phyloP scores from a whole-genome alignment of 345 rosid species.

The Toxicodendron radicans region DNA sequence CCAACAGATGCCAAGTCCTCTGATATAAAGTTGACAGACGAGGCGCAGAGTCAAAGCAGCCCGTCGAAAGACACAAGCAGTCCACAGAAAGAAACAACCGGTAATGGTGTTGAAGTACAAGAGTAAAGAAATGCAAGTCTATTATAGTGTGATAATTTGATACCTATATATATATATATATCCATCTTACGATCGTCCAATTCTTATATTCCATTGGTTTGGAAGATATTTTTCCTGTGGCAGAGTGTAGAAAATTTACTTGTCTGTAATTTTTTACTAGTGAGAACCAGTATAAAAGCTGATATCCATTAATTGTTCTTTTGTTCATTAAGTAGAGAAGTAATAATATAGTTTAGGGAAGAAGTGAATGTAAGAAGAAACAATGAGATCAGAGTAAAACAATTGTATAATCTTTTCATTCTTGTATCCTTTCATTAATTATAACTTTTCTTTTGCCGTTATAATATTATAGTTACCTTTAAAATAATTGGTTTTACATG shows the following conservation, averaged over 20 bases:
- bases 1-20: constrained; percentile 50
- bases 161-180: not conserved
- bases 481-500: not conserved
- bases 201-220: constrained; percentile 15
- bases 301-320: constrained; percentile 33
- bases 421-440: not conserved
- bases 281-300: constrained; percentile 21
- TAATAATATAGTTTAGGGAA: constrained; percentile 22
- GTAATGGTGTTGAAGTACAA: constrained; percentile 34
- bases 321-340: constrained; percentile 33
- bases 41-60: constrained; percentile 33
- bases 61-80: constrained; percentile 34
- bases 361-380: constrained; percentile 27
- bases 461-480: not conserved
- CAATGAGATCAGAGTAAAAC: constrained; percentile 15
- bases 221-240: constrained; percentile 28
- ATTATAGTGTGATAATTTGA: not conserved
- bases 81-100: constrained; percentile 37
- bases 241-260: constrained; percentile 7
- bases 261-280: constrained; percentile 23
- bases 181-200: not conserved
- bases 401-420: constrained; percentile 24
- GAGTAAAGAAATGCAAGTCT: constrained; percentile 27
- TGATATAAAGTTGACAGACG: not conserved
- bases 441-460: not conserved